Evolutionary conservation across 805 yeast genomes (phyloP).

Genomic region (Saccharomycopsis vini): DNA sequence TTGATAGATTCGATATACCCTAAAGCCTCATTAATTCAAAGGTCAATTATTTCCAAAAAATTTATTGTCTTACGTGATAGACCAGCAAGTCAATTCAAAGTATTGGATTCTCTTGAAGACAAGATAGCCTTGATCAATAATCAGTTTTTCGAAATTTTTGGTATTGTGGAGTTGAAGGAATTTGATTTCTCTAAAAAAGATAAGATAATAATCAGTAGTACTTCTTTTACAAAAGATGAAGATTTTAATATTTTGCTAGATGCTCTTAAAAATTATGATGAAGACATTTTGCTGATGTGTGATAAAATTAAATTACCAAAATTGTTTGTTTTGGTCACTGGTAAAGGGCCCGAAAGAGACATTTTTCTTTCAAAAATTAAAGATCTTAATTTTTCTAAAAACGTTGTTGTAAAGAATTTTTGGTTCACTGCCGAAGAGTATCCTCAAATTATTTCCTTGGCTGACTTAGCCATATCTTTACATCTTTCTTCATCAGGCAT

Average conservation of each 20-base stretch:
- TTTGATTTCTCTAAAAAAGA: slow-evolving; percentile 3
- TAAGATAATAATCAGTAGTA: slow-evolving; percentile 71
- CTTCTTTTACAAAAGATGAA: slow-evolving; percentile 95
- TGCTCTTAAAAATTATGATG: slow-evolving; percentile 56
- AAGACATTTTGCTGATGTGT: neutral
- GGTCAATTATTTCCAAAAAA: slow-evolving; percentile 39
- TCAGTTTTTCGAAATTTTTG: slow-evolving; percentile 28
- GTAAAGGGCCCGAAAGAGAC: slow-evolving; percentile 79
- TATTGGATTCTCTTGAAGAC: slow-evolving; percentile 22
- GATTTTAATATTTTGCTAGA: slow-evolving; percentile 64
- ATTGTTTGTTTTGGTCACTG: slow-evolving; percentile 70
- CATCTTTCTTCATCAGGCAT: slow-evolving; percentile 89
- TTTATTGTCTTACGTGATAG: slow-evolving; percentile 74
- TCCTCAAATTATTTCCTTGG: slow-evolving; percentile 62
- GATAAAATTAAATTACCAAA: slow-evolving; percentile 30
- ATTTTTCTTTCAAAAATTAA: slow-evolving; percentile 42
- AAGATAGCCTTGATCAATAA: slow-evolving; percentile 30
- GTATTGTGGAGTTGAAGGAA: slow-evolving; percentile 11
- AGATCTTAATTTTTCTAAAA: slow-evolving; percentile 31
- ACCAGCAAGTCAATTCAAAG: slow-evolving; percentile 58
- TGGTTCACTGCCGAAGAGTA: slow-evolving; percentile 80
- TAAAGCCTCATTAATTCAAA: neutral
- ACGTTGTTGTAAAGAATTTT: slow-evolving; percentile 49
- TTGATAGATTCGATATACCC: slow-evolving; percentile 25
- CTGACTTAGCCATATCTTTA: slow-evolving; percentile 83